Base-by-base conservation (phyloP, 345 rosid species). In the Populus simonii region DNA sequence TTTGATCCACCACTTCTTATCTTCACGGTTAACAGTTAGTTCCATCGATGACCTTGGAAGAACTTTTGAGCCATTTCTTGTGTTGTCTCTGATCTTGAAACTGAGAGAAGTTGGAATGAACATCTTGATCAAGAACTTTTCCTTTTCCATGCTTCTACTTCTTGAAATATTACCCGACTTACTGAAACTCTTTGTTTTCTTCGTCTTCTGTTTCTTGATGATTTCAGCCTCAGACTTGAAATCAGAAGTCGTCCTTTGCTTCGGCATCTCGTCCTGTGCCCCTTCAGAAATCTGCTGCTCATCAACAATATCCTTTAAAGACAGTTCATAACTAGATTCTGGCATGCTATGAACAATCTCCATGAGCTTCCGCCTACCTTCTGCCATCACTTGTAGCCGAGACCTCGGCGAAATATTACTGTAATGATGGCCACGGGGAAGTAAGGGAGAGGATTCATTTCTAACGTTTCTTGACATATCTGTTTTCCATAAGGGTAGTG, bases 361-460 rank as follows among this genome's bases (percentile, higher is more conserved):
- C 92, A 89, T 87, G n/a, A 90, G 86, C 86, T 88, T 80, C 79
- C 69, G 89, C 76, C 91, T 86, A 8, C 88, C 91, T 59, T 90
- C 85, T 47, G 76, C 83, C 8, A 89, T 83, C 8, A 66, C 72
- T 27, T 80, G 81, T 10, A 68, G 66, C 57, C 87, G 72, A 5
- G 76, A 47, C 29, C 41, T 36, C 0, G 86, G 78, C 6, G 89
- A 79, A 17, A 80, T 73, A 23, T 70, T 70, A 10, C 78, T 80
- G 82, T 81, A 70, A 25, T 35, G 71, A 65, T 83, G 79, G 66
- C 61, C 65, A 36, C n/a, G 9, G 0, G 83, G 83, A 39, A 87
- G 87, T 62, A 85, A 76, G 69, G 88, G 89, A 65, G 85, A 79
- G 31, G 82, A 70, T 66, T 87, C 89, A 25, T 70, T 20, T 51